Base-by-base conservation (phyloP, 2,329 filamentous ascomycete genomes). In the Amphichorda felina region DNA sequence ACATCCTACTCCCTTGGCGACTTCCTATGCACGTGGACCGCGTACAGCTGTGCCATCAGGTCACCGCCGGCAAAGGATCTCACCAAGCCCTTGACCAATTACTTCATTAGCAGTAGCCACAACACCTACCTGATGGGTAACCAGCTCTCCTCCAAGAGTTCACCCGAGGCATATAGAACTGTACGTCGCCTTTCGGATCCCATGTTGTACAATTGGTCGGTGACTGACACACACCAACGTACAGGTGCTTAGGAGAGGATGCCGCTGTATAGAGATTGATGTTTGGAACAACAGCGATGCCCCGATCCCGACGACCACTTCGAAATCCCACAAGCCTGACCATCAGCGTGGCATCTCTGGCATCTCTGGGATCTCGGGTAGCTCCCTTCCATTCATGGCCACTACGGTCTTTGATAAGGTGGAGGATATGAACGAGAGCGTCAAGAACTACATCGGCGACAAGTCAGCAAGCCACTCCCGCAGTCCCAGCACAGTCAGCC, bases 71-170 rank as follows among this genome's bases (percentile, higher is more conserved):
- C 59, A 42, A 65, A 73, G 39, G 79, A 87, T 50, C 53, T 76
- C 22, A 70, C 70, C 1, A 73, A 71, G 35, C 82, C 85, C 4
- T 68, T 94, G 39, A 84, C 81, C 32, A 86, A 93, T 53, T 95
- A 95, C 61, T 95, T 86, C 56, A 88, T 95, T 54, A 94, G 81
- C 42, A 93, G 85, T 45, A 94, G 86, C 51, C 88, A 95, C 63
- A 95, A 95, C 54, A 95, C 88, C 1, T 95, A 94, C 54, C 65
- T 94, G 29, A 79, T 79, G 2, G 88, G 88, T 2, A 87, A 94
- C 48, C 89, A 95, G 57, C 67, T 91, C 28, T 79, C 75, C 40
- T 86, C 85, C 32, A 75, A 76, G 40, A 81, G 83, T 40, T 86
- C 81, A 19, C 75, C 80, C 0, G 77, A 87, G 38, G 76, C 81